Percentiles rank a stretch among this genome's conserved stretches.
Conservation (phyloP, 306 rosid species). For the Vigna hirtella region DNA sequence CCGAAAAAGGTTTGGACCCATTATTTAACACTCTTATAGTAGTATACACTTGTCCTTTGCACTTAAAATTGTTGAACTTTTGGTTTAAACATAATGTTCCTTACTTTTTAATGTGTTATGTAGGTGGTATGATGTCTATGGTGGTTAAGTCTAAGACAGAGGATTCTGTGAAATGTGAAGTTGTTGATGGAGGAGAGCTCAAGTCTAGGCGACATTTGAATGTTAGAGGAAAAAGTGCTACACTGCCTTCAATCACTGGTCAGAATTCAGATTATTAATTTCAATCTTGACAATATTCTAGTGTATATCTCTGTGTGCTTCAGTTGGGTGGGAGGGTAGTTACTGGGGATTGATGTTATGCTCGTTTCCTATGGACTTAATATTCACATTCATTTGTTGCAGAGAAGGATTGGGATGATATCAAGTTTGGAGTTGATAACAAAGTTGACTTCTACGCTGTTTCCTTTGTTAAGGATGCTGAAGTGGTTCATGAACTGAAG, state of each 20-base stretch:
- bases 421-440: constrained; percentile 97
- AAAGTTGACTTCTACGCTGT: constrained; percentile 99
- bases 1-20: background rate
- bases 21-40: background rate
- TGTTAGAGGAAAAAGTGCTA: constrained; percentile 98
- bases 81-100: background rate
- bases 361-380: constrained; percentile 16
- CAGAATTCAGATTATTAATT: constrained; percentile 39
- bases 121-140: constrained; percentile 96
- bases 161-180: constrained; percentile 85
- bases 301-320: background rate
- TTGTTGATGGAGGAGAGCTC: constrained; percentile 96
- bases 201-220: constrained; percentile 92
- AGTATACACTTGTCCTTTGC: background rate
- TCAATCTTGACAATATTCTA: constrained; percentile 7
- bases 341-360: constrained; percentile 13
- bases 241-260: constrained; percentile 98
- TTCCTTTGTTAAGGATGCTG: constrained; percentile 95
- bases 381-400: constrained; percentile 54
- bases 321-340: background rate
- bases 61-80: background rate
- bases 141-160: constrained; percentile 76
- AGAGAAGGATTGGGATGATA: constrained; percentile 99
- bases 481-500: constrained; percentile 94
- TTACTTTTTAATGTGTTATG: constrained; percentile 18